phyloP scores from a whole-genome alignment of 2,329 filamentous ascomycete species.

The Cercospora sp. region DNA sequence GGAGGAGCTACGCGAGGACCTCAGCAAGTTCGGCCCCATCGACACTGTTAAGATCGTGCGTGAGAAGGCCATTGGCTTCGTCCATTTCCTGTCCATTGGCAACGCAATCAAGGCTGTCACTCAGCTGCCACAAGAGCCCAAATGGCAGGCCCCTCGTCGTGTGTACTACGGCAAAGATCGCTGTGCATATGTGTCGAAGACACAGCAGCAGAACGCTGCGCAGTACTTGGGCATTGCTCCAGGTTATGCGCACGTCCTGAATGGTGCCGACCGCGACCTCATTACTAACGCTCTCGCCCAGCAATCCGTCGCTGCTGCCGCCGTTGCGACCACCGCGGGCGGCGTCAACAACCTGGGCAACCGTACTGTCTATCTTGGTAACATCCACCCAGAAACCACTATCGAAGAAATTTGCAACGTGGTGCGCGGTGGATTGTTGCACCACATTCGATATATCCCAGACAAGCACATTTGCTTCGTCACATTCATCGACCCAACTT shows the following conservation, averaged over 20 bases:
- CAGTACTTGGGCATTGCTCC: slow-evolving; percentile 97
- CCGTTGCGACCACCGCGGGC: slow-evolving; percentile 92
- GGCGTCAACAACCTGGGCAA: slow-evolving; percentile 98
- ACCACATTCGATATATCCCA: slow-evolving; percentile 98
- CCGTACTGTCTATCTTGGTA: slow-evolving; percentile 94
- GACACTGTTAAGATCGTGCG: slow-evolving; percentile 97
- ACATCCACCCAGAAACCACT: slow-evolving; percentile 97
- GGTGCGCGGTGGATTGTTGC: slow-evolving; percentile 88
- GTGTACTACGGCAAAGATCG: slow-evolving; percentile 99
- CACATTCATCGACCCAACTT: slow-evolving; percentile 97
- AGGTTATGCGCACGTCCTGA: slow-evolving; percentile 93
- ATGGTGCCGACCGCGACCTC: slow-evolving; percentile 90
- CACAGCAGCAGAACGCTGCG: slow-evolving; percentile 97
- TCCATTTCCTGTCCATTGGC: slow-evolving; percentile 95
- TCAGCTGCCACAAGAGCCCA: slow-evolving; percentile 91
- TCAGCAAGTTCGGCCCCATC: slow-evolving; percentile 94
- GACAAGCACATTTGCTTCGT: slow-evolving; percentile 99
- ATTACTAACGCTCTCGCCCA: slow-evolving; percentile 96
- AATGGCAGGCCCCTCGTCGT: slow-evolving; percentile 92
- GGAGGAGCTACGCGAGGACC: slow-evolving; percentile 88
- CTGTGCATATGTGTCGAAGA: slow-evolving; percentile 98
- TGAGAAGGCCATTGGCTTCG: slow-evolving; percentile 96
- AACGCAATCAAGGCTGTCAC: slow-evolving; percentile 98
- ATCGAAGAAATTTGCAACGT: slow-evolving; percentile 99
- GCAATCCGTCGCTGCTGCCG: slow-evolving; percentile 94